Conservation (phyloP, 495 filamentous ascomycete species). For the Lindgomyces ingoldianus region DNA sequence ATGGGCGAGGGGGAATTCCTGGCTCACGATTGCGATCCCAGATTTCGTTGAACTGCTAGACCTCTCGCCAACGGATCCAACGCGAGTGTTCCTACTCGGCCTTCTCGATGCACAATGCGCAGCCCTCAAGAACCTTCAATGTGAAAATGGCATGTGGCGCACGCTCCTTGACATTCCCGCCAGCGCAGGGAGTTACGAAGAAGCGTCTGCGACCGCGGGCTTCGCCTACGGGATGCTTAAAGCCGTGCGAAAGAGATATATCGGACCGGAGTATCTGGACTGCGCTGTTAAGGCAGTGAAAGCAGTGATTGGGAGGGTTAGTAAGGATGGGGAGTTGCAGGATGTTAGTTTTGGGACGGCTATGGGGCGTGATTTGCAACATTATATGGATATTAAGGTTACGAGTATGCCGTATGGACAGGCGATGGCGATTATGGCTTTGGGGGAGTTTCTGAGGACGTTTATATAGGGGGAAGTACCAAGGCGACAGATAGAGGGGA, state of each 20-base stretch:
- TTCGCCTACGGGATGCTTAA: constrained; percentile 77
- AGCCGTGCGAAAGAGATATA: constrained; percentile 65
- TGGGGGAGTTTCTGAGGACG: constrained; percentile 64
- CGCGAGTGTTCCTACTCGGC: constrained; percentile 61
- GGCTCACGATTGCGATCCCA: constrained; percentile 74
- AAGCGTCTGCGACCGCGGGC: constrained; percentile 72
- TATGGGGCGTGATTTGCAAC: constrained; percentile 66
- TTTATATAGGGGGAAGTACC: constrained; percentile 38
- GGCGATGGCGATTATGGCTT: constrained; percentile 73
- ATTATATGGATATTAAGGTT: constrained; percentile 67
- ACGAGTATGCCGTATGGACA: constrained; percentile 80
- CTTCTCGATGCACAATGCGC: constrained; percentile 64
- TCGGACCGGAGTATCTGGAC: constrained; percentile 51
- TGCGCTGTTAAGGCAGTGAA: constrained; percentile 62
- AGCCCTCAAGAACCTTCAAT: constrained; percentile 59
- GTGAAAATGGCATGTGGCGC: constrained; percentile 61
- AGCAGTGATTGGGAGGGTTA: constrained; percentile 61
- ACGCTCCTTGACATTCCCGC: constrained; percentile 64
- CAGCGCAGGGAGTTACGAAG: constrained; percentile 62
- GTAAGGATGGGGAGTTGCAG: constrained; percentile 62
- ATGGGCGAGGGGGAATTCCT: constrained; percentile 69
- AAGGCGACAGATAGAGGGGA: neutral
- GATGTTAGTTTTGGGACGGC: constrained; percentile 73
- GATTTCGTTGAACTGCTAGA: constrained; percentile 70
- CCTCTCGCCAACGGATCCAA: constrained; percentile 56